Base-by-base conservation (phyloP, 805 yeast genomes). In the Ogataea saltuana region DNA sequence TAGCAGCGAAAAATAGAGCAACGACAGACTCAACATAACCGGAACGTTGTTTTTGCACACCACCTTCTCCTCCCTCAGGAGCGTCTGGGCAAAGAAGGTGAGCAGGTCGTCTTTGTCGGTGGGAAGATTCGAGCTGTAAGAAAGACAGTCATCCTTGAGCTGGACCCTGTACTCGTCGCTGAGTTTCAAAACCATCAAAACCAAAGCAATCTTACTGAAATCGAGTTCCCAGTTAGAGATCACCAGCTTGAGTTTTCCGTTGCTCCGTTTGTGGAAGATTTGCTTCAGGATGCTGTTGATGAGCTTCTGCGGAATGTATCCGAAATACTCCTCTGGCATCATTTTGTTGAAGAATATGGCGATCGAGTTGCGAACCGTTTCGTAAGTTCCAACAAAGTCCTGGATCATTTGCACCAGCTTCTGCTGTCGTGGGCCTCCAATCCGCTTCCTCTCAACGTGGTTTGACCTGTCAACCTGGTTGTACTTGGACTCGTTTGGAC, bases 141-240 rank as follows among this genome's bases (percentile, higher is more conserved):
- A 13, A 2, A 2, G 8, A 8, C 22, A 5, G 1, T 11, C 22
- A n/a, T 4, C 10, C 8, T 13, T 15, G 5, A 17, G 11, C 22
- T 36, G 36, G n/a, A 27, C 16, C 8, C 33, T n/a, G 26, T 35
- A 42, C 27, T 34, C 42, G 9, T 33, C 20, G 6, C 39, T 20
- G 8, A 41, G 4, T 29, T 49, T 50, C 27, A 55, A 13, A 3
- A 53, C 38, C 21, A 47, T 18, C 25, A 61, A 33, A 11, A 59
- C 39, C 15, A 55, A 33, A 3, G 61, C 51, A 13, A 60, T 53
- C 20, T 52, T 54, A 16, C 50, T 44, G 23, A 45, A 50, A 27
- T 59, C 63, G 22, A 46, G 29, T 13, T 53, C 45, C 19, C 43
- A 40, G 13, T 52, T 47, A 5, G 26, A 33, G 8, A 49, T 20